Percentiles rank a stretch among this genome's conserved stretches.
These are phyloP conservation scores for Cyamopsis tetragonoloba DNA, from an alignment of 306 rosid genomes.

Conservation along the genomic window DNA sequence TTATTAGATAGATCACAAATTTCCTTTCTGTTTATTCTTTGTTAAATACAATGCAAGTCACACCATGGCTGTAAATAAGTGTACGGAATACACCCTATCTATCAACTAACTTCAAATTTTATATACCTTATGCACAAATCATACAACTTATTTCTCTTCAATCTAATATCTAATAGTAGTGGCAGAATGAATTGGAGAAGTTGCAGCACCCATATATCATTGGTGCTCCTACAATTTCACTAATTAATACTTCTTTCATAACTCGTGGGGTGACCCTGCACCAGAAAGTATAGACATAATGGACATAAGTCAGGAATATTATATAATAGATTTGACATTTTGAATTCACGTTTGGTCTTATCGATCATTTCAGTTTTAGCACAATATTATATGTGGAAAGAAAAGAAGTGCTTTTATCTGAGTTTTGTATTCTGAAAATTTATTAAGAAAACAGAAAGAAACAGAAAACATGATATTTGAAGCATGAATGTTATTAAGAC, in stretches of 20 bases:
- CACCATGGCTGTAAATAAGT: not conserved
- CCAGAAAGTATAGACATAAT: constrained; percentile 13
- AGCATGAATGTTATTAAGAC: not conserved
- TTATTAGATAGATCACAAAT: not conserved
- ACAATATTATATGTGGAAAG: not conserved
- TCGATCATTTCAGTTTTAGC: not conserved
- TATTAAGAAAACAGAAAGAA: not conserved
- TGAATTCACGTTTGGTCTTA: too few relatives aligned
- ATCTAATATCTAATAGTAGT: not conserved
- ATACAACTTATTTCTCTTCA: constrained; percentile 26
- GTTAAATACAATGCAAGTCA: constrained; percentile 12
- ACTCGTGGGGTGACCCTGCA: constrained; percentile 42
- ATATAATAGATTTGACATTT: not conserved
- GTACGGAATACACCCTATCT: not conserved
- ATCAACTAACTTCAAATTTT: constrained; percentile 1
- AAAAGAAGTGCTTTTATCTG: not conserved
- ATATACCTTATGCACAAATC: constrained; percentile 1
- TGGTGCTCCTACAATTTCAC: constrained; percentile 9
- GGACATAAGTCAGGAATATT: not conserved
- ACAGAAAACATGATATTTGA: not conserved
- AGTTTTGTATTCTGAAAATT: not conserved
- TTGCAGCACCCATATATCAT: constrained; percentile 19
- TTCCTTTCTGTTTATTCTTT: not conserved
- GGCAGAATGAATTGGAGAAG: constrained; percentile 13
- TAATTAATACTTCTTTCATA: constrained; percentile 21